Evolutionary conservation across 306 rosid genomes (phyloP), one percentile per base, ranked within the genome.

Genomic region (Potentilla sterilis): DNA sequence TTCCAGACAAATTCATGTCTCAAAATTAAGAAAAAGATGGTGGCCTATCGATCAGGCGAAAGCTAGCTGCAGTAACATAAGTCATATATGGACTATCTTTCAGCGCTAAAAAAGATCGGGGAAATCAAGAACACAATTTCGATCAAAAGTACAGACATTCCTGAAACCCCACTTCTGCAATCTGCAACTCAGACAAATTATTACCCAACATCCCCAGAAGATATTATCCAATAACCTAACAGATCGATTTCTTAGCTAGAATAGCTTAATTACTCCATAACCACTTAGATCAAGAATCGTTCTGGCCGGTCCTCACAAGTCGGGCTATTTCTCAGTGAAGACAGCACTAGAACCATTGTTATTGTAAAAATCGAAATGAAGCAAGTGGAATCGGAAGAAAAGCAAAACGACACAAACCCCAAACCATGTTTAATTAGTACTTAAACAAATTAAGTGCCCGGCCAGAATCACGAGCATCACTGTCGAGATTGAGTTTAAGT

Each of bases 101-200:
- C 21, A 52, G 65, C 12, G 19, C 7, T 40, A 22, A 38, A 19
- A 72, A 64, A 35, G 18, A 64, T 41, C 15, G n/a, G 67, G 4
- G 19, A 75, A 37, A 48, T 35, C 41, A 48, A 7, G 35, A 63
- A 34, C 42, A 59, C 16, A 22, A 21, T 54, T 49, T 24, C 9
- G 19, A 38, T 67, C 73, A 67, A 22, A 54, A 66, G 74, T 54
- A 75, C 79, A 18, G 57, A 67, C 79, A 76, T 40, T 48, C 74
- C 57, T 76, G 67, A 52, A 72, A 41, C 41, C 52, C 14, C 35
- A 40, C 34, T 40, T 42, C 72, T 42, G 72, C 48, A 59, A 14
- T 42, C 72, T 42, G 72, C 48, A 59, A 14, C 54, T 41, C 67
- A 21, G 21, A 47, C 10, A 69, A 69, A 7, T 46, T 16, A 35